Conservation (phyloP, 108 stramenopile species). For the Nitzschia putrida region DNA sequence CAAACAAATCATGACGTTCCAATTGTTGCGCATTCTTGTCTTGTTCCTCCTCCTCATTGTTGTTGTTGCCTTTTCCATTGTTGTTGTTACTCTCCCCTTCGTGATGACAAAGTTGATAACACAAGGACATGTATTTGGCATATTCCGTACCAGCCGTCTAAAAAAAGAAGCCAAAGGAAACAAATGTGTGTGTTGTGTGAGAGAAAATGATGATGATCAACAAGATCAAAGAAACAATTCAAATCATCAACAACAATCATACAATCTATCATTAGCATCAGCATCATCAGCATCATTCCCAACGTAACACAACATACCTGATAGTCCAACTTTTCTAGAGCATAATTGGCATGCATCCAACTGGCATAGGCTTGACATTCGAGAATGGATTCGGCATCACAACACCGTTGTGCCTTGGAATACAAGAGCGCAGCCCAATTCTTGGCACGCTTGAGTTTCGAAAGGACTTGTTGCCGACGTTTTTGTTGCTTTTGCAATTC, state of each 20-base stretch:
- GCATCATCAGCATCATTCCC: too few species aligned
- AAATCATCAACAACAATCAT: background rate
- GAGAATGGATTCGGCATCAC: conserved; percentile 50
- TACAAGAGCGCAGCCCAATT: conserved; percentile 47
- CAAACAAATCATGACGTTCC: conserved; percentile 73
- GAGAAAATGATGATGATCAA: background rate
- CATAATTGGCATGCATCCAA: conserved; percentile 79
- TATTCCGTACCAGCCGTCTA: conserved; percentile 55
- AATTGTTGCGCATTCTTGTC: conserved; percentile 39
- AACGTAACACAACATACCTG: conserved; percentile 39
- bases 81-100: background rate
- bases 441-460: conserved; percentile 65
- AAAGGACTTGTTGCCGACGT: conserved; percentile 43
- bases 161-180: too few species aligned
- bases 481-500: conserved; percentile 48
- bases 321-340: conserved; percentile 50
- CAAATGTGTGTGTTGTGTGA: background rate
- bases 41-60: conserved; percentile 12
- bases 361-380: conserved; percentile 68
- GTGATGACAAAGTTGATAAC: conserved; percentile 21
- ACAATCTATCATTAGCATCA: background rate
- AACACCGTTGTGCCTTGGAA: conserved; percentile 21
- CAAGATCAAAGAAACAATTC: conserved; percentile 3
- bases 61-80: too few species aligned
- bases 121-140: conserved; percentile 50